phyloP scores from a whole-genome alignment of 2,329 filamentous ascomycete species.

The Sphaerulina musiva region DNA sequence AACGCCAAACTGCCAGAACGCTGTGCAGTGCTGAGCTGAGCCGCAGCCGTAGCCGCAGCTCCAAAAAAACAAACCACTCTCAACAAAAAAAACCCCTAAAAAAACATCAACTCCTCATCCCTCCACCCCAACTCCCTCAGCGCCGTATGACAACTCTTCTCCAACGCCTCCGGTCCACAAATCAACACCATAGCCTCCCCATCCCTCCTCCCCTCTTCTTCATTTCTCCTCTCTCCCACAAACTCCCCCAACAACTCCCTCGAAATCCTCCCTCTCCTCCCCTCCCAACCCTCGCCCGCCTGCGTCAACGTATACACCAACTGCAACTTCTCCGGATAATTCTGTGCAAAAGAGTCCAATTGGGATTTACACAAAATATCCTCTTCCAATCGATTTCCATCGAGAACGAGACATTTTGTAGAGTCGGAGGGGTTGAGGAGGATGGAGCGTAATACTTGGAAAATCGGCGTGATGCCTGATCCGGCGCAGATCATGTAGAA shows the following conservation, averaged over 20 bases:
- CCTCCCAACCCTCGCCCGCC: constrained; percentile 59
- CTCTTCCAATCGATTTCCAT: constrained; percentile 69
- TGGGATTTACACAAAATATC: constrained; percentile 78
- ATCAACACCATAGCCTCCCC: constrained; percentile 57
- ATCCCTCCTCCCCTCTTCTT: too few species aligned
- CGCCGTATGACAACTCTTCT: constrained; percentile 56
- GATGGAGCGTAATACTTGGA: constrained; percentile 70
- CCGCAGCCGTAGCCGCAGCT: too few species aligned
- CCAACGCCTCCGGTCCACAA: constrained; percentile 71
- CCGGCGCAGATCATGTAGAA: constrained; percentile 87
- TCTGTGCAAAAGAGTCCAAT: constrained; percentile 56
- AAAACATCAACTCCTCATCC: constrained; percentile 68
- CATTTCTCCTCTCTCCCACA: constrained; percentile 20
- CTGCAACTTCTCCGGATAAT: constrained; percentile 52
- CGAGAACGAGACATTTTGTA: constrained; percentile 65
- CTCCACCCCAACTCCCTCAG: constrained; percentile 61
- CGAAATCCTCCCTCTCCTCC: constrained; percentile 61
- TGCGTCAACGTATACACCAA: constrained; percentile 65
- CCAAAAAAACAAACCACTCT: too few species aligned
- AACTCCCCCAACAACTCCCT: constrained; percentile 56
- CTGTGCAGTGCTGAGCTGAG: too few species aligned
- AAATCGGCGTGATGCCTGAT: constrained; percentile 88
- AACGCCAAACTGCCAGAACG: too few species aligned
- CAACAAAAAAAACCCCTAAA: constrained; percentile 40
- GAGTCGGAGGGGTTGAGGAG: constrained; percentile 57